Evolutionary conservation across 768 basidiomycete species (phyloP).

Genomic region (Tulasnella calospora): DNA sequence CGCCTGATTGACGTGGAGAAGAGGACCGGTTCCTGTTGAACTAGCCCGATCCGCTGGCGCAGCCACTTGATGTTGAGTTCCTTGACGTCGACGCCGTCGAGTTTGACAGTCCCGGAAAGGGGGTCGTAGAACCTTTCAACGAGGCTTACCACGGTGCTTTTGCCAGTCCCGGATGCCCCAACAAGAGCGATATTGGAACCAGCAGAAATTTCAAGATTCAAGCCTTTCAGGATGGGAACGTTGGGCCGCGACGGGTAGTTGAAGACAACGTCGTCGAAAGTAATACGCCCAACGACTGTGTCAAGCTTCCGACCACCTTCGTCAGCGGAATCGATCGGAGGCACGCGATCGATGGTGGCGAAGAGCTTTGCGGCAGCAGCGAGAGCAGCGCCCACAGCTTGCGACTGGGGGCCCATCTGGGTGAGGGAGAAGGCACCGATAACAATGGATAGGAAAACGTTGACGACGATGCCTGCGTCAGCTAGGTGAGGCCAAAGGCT

Average conservation of each 20-base stretch:
- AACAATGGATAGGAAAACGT: constrained; percentile 75
- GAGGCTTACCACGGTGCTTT: constrained; percentile 59
- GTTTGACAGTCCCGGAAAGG: constrained; percentile 54
- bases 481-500: constrained; percentile 35
- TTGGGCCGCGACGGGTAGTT: constrained; percentile 77
- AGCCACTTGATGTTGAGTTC: constrained; percentile 41
- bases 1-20: constrained; percentile 43
- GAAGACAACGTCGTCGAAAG: constrained; percentile 71
- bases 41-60: constrained; percentile 38
- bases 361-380: constrained; percentile 86
- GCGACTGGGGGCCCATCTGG: constrained; percentile 79
- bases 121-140: constrained; percentile 91
- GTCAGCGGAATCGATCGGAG: constrained; percentile 75
- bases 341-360: constrained; percentile 80
- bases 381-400: constrained; percentile 72
- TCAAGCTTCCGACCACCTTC: constrained; percentile 64
- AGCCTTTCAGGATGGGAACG: constrained; percentile 70
- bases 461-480: constrained; percentile 67
- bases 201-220: constrained; percentile 61
- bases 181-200: constrained; percentile 76
- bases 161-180: constrained; percentile 70
- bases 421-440: constrained; percentile 90
- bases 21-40: constrained; percentile 40
- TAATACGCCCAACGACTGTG: constrained; percentile 62
- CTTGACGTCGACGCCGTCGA: constrained; percentile 58